Evolutionary conservation across 2,329 filamentous ascomycete genomes (phyloP), one percentile per base, ranked within the genome.

Genomic region (Fusarium continuum): DNA sequence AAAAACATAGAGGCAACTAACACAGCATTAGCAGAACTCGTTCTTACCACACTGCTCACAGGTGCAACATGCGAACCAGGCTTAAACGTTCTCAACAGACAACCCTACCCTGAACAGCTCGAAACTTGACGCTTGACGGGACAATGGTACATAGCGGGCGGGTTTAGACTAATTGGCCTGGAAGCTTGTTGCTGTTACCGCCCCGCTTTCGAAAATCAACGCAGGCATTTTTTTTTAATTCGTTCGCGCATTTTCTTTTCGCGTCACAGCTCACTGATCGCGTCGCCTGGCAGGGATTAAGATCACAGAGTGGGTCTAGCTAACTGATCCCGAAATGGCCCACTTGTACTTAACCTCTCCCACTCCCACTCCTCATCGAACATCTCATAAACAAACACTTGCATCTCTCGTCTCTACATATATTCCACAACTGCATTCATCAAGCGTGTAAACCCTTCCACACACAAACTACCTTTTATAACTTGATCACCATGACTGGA

Each of bases 401-500:
- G 28, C 57, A 67, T 66, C 58, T 39, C 51, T 56, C 48, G 28
- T 52, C 55, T 49, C 44, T 45, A 40, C 34, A 46, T 46, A 38
- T 41, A 48, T 41, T 49, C 43, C 41, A 29, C 54, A 52, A 31
- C 46, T 38, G 19, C 47, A 50, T 57, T 64, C 51, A 58, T 47
- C 28, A 29, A 51, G 40, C 26, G 65, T 68, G 55, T 65, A 68
- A 35, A 44, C 32, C 26, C 28, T 35, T 56, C 58, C 43, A 35
- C 44, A 53, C 41, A 36, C 57, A 56, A 51, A 47, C 51, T 66
- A 65, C 68, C 13, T 32, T 16, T 41, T 36, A 38, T 34, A 44
- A 28, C 65, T 35, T 69, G 71, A 76, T 81, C 83, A 88, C 78
- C 56, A 89, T 89, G 86, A 88, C 86, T 87, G 86, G 86, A 87